phyloP scores from a whole-genome alignment of 768 basidiomycete species.

The Crassisporium funariophilum region DNA sequence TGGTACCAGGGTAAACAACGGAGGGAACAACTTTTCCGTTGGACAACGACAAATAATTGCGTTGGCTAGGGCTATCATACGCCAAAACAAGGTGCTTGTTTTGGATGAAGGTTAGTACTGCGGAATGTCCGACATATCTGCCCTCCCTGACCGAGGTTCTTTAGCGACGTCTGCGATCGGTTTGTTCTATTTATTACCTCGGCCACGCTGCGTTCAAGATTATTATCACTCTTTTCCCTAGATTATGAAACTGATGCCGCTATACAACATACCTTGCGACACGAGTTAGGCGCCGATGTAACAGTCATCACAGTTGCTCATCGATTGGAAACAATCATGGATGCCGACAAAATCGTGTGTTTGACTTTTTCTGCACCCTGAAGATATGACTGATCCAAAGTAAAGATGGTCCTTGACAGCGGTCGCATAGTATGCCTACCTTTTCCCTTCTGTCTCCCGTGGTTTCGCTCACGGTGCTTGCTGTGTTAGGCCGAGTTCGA shows the following conservation, averaged over 20 bases:
- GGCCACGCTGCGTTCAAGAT: background rate
- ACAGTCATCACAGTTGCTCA: constrained; percentile 72
- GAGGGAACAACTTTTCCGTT: constrained; percentile 71
- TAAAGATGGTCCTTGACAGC: constrained; percentile 49
- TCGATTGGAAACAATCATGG: constrained; percentile 64
- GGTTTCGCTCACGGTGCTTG: background rate
- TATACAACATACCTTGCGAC: constrained; percentile 69
- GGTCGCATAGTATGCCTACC: constrained; percentile 45
- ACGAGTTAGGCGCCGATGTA: constrained; percentile 59
- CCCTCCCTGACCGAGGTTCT: background rate
- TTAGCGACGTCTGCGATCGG: constrained; percentile 50
- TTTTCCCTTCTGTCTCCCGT: background rate
- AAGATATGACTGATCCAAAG: background rate
- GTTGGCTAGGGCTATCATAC: constrained; percentile 59
- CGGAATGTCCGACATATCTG: constrained; percentile 6
- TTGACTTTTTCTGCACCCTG: background rate
- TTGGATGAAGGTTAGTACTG: constrained; percentile 53
- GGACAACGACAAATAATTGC: constrained; percentile 74
- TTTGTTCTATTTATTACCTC: constrained; percentile 17
- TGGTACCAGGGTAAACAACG: constrained; percentile 45
- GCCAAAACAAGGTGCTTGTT: constrained; percentile 58
- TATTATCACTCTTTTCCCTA: constrained; percentile 7
- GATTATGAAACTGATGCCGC: constrained; percentile 66
- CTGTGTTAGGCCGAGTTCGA: constrained; percentile 14
- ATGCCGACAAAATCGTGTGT: constrained; percentile 56